Conservation (phyloP, 306 rosid genomes). For the barrel medic (Medicago truncatula) region DNA sequence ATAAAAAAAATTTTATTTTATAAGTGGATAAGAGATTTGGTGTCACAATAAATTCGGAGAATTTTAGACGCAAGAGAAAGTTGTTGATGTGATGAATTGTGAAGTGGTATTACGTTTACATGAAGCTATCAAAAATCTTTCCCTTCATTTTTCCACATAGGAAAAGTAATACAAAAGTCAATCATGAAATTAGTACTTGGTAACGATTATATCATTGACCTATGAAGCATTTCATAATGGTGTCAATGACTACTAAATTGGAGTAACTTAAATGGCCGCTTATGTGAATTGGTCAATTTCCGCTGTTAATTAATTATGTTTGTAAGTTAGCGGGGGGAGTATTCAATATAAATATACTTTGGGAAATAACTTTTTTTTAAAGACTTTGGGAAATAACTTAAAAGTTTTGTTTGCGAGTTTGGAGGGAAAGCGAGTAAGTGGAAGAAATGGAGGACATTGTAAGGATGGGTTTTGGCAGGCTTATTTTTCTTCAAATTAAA, state of each 20-base stretch:
- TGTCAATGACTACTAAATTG: conserved; percentile 30
- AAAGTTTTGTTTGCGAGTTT: no score
- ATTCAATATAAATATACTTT: no score
- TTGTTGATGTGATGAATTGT: neutral
- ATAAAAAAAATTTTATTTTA: neutral
- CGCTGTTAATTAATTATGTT: neutral
- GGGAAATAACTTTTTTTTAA: no score
- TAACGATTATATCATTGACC: conserved; percentile 42
- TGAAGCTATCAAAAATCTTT: conserved; percentile 21
- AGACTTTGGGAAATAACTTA: no score
- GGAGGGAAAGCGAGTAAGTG: no score
- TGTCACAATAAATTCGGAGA: conserved; percentile 14
- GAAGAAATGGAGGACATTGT: no score
- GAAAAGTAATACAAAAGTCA: conserved; percentile 40
- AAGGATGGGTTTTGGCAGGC: no score
- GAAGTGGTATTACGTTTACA: conserved; percentile 8
- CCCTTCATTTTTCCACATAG: conserved; percentile 5
- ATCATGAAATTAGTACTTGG: conserved; percentile 1
- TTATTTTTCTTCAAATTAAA: no score
- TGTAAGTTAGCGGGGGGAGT: conserved; percentile 1
- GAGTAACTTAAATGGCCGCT: conserved; percentile 24
- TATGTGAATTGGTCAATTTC: conserved; percentile 28
- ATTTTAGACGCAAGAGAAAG: conserved; percentile 41
- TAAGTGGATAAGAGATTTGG: neutral
- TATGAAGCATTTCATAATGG: conserved; percentile 34